phyloP scores from a whole-genome alignment of 192 early-diverging fungal genomes.

The Thamnidium elegans region DNA sequence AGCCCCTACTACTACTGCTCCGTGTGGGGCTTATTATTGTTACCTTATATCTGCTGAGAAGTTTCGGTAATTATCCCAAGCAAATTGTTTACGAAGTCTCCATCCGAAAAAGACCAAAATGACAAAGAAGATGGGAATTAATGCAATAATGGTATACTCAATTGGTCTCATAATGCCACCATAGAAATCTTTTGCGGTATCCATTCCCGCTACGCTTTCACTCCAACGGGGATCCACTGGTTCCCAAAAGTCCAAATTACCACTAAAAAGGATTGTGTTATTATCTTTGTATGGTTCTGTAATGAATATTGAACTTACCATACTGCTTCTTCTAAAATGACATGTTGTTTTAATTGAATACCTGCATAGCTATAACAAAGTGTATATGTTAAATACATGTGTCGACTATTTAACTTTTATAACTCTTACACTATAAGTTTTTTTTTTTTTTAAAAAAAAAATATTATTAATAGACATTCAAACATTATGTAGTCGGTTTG shows the following conservation, averaged over 20 bases:
- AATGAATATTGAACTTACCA: slow-evolving; percentile 19
- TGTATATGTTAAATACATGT: too few species aligned
- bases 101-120: slow-evolving; percentile 27
- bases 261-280: slow-evolving; percentile 4
- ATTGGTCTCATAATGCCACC: slow-evolving; percentile 36
- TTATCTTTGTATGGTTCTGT: too few species aligned
- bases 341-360: slow-evolving; percentile 40
- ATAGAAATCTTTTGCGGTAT: slow-evolving; percentile 21
- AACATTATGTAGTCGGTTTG: too few species aligned
- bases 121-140: slow-evolving; percentile 37
- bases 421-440: slow-evolving; percentile 18
- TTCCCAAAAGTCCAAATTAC: slow-evolving; percentile 2
- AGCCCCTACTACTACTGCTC: background rate
- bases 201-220: slow-evolving; percentile 3
- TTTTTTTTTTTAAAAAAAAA: too few species aligned
- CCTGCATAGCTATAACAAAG: slow-evolving; percentile 27
- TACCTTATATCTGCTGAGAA: slow-evolving; percentile 44
- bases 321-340: slow-evolving; percentile 38
- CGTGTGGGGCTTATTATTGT: background rate
- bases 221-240: slow-evolving; percentile 20
- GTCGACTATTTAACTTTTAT: too few species aligned
- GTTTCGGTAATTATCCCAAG: slow-evolving; percentile 46
- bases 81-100: slow-evolving; percentile 39
- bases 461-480: too few species aligned
- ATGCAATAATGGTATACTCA: slow-evolving; percentile 44